Base-by-base conservation (phyloP, 805 yeast species). In the Saccharomycopsis sp. region DNA sequence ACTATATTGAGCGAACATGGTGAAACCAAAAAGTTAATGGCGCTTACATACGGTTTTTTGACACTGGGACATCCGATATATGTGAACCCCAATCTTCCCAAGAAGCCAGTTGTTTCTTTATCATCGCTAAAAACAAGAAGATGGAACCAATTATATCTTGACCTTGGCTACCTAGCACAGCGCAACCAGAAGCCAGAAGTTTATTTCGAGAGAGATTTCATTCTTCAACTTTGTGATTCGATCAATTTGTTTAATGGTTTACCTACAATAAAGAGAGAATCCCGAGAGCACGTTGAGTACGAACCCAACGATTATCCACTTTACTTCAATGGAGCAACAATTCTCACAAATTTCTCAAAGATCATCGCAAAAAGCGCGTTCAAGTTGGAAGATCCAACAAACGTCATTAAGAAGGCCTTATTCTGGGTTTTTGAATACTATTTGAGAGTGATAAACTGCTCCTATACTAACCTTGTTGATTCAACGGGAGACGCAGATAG, bases 261-360 rank as follows among this genome's bases (percentile, higher is more conserved):
- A 34, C 83, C 92, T 1, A 77, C 82, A 0, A 62, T 85, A 52
- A 71, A 68, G 46, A 68, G 97, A 45, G 95, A 86, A 53, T 74
- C 76, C 3, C 66, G 71, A 4, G 79, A 75, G 45, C 98, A 89
- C 57, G 87, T 89, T 7, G 96, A 88, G 55, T 92, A 82, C 56
- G 98, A 89, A 55, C 78, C 77, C 34, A 84, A 83, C 23, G 89
- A 84, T 38, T 92, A 88, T 67, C 57, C 63, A 15, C 51, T 57
- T 4, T 58, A 55, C 38, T 58, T 56, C 47, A 56, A 56, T 35
- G 55, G 55, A 41, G 57, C 78, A 44, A 78, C 83, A 40, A 82
- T 77, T 3, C 68, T 84, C 0, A 69, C 80, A 7, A 80, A 80
- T 45, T 69, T 76, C 49, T 69, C 73, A 0, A 81, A 75, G 44